Evolutionary conservation across 345 rosid species (phyloP).

Genomic region (Dipteronia dyeriana): DNA sequence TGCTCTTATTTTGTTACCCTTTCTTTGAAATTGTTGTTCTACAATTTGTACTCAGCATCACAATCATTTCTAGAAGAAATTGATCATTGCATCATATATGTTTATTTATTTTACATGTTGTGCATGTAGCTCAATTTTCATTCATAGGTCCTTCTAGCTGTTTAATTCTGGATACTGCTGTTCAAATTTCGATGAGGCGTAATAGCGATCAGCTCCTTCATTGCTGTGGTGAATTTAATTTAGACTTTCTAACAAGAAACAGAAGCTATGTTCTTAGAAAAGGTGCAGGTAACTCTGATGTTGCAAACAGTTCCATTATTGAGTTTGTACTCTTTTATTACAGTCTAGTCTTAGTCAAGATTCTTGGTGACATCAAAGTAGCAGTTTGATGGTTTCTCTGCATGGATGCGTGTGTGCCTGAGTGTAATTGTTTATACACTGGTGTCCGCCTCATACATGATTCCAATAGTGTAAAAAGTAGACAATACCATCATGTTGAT

Average conservation of each 20-base stretch:
- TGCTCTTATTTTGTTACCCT: not conserved
- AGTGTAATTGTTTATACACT: not conserved
- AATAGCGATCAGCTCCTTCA: not conserved
- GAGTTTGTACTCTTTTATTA: not conserved
- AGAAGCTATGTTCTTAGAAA: constrained; percentile 2
- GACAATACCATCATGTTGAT: not conserved
- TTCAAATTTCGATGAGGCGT: constrained; percentile 13
- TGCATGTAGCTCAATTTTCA: not conserved
- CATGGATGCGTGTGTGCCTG: not conserved
- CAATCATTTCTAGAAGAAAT: not conserved
- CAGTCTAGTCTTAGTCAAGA: not conserved
- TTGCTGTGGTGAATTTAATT: constrained; percentile 3
- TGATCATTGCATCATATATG: not conserved
- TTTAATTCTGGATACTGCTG: not conserved
- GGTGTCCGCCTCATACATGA: not conserved
- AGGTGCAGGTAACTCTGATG: not conserved
- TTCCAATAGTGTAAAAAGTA: not conserved
- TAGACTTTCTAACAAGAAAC: not conserved
- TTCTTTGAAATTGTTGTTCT: constrained; percentile 7
- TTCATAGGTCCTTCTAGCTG: not conserved
- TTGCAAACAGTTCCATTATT: not conserved
- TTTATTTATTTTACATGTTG: not conserved
- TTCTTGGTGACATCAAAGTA: not conserved
- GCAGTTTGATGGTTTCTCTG: not conserved
- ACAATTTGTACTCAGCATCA: not conserved